Conservation (phyloP, 148 eudicot genomes). For the Vaccinium darrowii region DNA sequence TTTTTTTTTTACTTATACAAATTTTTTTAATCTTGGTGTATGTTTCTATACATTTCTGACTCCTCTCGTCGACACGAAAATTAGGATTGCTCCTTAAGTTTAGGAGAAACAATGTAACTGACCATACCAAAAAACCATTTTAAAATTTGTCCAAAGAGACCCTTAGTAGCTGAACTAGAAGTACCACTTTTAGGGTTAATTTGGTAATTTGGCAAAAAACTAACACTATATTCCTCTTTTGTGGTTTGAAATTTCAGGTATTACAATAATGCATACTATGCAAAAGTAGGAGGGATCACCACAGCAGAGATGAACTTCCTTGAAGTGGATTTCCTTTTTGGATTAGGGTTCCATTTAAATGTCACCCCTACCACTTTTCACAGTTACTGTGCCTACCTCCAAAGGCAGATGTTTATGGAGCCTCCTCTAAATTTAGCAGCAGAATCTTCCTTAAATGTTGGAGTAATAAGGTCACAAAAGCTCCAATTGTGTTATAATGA, state of each 20-base stretch:
- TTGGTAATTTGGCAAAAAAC: background rate
- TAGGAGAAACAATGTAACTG: too few relatives aligned
- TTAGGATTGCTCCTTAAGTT: too few relatives aligned
- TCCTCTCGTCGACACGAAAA: too few relatives aligned
- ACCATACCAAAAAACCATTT: too few relatives aligned
- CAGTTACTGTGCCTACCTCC: constrained; percentile 38
- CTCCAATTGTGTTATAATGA: constrained; percentile 31
- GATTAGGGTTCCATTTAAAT: constrained; percentile 54
- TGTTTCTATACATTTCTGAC: too few relatives aligned
- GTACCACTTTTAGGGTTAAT: background rate
- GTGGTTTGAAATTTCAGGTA: constrained; percentile 35
- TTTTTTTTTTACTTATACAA: too few relatives aligned
- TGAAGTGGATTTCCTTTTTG: constrained; percentile 61
- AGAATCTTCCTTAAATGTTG: constrained; percentile 19
- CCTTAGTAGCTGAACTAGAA: background rate
- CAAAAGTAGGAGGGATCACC: constrained; percentile 63
- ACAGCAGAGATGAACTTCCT: constrained; percentile 57
- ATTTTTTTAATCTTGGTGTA: too few relatives aligned
- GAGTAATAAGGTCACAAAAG: constrained; percentile 19
- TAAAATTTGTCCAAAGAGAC: too few relatives aligned
- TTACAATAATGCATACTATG: constrained; percentile 67
- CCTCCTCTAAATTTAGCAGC: constrained; percentile 20
- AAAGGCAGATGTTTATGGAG: constrained; percentile 44
- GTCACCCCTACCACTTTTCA: constrained; percentile 56
- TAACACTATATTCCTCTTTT: background rate